These are phyloP conservation scores for Melaleuca quinquenervia DNA, from an alignment of 345 rosid species.

Conservation along the genomic window DNA sequence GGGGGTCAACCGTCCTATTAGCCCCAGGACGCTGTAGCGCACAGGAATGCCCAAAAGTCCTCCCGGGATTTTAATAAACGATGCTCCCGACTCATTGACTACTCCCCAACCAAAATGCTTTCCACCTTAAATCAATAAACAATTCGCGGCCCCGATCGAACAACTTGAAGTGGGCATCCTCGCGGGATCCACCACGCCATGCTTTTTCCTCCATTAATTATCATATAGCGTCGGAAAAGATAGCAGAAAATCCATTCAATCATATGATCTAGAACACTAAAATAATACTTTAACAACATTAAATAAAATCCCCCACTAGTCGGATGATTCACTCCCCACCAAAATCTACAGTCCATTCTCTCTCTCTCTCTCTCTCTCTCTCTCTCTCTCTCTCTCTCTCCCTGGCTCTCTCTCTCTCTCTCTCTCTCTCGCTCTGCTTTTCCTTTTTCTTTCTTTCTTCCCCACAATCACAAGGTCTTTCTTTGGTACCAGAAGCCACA, in stretches of 20 bases:
- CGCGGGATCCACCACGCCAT: conserved; percentile 20
- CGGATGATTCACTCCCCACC: conserved; percentile 40
- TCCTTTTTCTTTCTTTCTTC: neutral
- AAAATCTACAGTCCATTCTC: conserved; percentile 26
- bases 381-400: neutral
- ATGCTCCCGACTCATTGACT: neutral
- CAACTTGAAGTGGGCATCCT: neutral
- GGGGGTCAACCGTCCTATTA: neutral
- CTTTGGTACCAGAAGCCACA: neutral
- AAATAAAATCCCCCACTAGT: conserved; percentile 6
- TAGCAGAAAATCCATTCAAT: neutral
- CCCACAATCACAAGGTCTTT: neutral
- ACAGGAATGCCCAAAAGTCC: neutral
- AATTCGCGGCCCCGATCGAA: neutral
- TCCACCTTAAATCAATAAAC: neutral
- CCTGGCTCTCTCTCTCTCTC: neutral
- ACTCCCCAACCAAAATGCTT: neutral
- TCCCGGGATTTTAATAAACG: too few relatives aligned
- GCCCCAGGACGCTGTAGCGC: neutral
- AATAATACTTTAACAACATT: neutral
- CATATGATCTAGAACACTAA: neutral
- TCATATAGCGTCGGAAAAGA: neutral
- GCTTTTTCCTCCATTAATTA: neutral
- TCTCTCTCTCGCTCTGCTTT: neutral
- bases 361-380: neutral